A percentile compares a stretch with the other conserved stretches of the same genome.
These are phyloP conservation scores for Monascus purpureus DNA, from an alignment of 495 filamentous ascomycete species.

Conservation along the genomic window DNA sequence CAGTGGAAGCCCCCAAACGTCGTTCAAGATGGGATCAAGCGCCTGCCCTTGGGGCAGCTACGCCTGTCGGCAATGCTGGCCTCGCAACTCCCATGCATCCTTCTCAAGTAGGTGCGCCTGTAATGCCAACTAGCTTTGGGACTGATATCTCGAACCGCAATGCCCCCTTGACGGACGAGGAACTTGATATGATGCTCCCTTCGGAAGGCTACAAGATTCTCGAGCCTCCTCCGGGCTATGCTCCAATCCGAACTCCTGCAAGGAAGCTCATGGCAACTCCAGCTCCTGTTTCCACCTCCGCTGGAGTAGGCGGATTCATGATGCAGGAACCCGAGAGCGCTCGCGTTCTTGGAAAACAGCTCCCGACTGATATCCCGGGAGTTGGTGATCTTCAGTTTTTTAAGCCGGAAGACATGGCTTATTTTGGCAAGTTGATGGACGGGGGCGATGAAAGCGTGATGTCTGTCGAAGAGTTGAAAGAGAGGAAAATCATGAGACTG, in stretches of 20 bases:
- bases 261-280: constrained; percentile 71
- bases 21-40: constrained; percentile 87
- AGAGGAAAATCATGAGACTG: constrained; percentile 96
- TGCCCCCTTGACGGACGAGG: constrained; percentile 76
- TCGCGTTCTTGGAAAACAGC: constrained; percentile 69
- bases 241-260: constrained; percentile 62
- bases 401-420: constrained; percentile 97
- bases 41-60: constrained; percentile 46
- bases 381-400: constrained; percentile 98
- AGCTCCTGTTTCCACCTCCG: constrained; percentile 44
- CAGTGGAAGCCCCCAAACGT: constrained; percentile 45
- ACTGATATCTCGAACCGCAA: constrained; percentile 69
- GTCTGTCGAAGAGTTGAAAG: constrained; percentile 89
- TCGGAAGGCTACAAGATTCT: constrained; percentile 87
- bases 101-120: constrained; percentile 46
- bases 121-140: constrained; percentile 52
- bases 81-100: constrained; percentile 79
- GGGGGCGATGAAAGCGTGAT: constrained; percentile 85
- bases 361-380: constrained; percentile 93
- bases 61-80: constrained; percentile 68
- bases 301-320: constrained; percentile 75
- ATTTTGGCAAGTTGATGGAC: constrained; percentile 96
- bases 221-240: constrained; percentile 85
- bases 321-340: constrained; percentile 88
- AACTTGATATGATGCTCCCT: constrained; percentile 84